phyloP scores from a whole-genome alignment of 768 basidiomycete genomes.

The Russula virescens region DNA sequence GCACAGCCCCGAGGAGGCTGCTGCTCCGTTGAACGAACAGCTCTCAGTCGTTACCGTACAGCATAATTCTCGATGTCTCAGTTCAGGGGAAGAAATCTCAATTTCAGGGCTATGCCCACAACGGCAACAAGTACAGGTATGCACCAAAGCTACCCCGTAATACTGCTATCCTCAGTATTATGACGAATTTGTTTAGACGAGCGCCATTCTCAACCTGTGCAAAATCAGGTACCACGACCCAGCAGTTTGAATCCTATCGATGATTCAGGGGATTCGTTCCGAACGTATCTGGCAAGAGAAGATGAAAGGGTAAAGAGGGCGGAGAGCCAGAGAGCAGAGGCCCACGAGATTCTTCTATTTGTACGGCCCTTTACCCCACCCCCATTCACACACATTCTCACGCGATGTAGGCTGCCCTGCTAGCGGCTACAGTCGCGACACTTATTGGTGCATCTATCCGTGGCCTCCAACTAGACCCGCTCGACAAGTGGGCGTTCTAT shows the following conservation, averaged over 20 bases:
- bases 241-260: not conserved
- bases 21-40: too few species aligned
- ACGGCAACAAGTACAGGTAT: not conserved
- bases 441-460: conserved; percentile 8
- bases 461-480: conserved; percentile 9
- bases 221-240: not conserved
- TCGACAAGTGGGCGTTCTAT: conserved; percentile 12
- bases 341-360: conserved; percentile 7
- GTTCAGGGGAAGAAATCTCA: not conserved
- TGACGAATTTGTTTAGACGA: not conserved
- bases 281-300: not conserved
- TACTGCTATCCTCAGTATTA: not conserved
- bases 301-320: not conserved
- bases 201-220: not conserved
- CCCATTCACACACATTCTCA: not conserved
- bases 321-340: not conserved
- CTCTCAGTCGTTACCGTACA: not conserved
- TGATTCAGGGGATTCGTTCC: not conserved
- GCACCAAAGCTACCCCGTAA: not conserved
- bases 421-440: conserved; percentile 11
- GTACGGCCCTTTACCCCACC: not conserved
- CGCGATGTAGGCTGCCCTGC: conserved; percentile 7
- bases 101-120: not conserved
- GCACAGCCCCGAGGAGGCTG: too few species aligned
- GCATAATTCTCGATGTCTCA: conserved; percentile 6